These are phyloP conservation scores for Colletotrichum sp. DNA, from an alignment of 2,329 filamentous ascomycete species.

Conservation along the genomic window DNA sequence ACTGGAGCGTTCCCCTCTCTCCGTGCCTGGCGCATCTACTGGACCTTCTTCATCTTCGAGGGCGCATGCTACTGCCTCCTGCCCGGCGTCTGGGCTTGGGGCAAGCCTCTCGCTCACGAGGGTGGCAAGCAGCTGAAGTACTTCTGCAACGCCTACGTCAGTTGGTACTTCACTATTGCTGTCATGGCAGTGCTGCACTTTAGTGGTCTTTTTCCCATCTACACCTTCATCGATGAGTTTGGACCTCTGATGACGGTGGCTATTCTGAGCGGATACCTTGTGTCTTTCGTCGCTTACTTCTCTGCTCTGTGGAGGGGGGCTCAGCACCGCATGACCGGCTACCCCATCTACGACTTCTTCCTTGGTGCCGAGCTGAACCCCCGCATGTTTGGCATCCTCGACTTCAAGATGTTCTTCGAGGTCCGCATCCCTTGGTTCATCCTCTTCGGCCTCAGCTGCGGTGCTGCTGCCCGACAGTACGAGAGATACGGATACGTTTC, in stretches of 20 bases:
- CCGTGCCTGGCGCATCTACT: conserved; percentile 92
- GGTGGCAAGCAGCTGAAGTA: conserved; percentile 88
- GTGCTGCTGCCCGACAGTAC: conserved; percentile 80
- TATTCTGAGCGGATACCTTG: conserved; percentile 87
- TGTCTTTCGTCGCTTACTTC: conserved; percentile 83
- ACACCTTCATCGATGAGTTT: conserved; percentile 94
- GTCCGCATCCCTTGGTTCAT: conserved; percentile 94
- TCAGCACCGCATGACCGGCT: conserved; percentile 91
- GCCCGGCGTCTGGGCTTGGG: conserved; percentile 86
- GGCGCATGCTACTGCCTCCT: conserved; percentile 82
- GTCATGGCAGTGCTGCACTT: conserved; percentile 77
- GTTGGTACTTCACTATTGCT: conserved; percentile 85
- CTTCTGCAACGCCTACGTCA: conserved; percentile 90
- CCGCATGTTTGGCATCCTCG: conserved; percentile 76
- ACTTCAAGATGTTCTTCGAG: conserved; percentile 98
- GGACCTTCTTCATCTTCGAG: conserved; percentile 89
- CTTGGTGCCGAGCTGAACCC: conserved; percentile 92
- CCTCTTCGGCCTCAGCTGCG: conserved; percentile 78
- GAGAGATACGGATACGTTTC: conserved; percentile 86
- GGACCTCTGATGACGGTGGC: conserved; percentile 91
- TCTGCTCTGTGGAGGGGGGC: conserved; percentile 82
- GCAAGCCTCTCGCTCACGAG: conserved; percentile 84
- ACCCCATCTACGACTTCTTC: conserved; percentile 88
- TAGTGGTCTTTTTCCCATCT: conserved; percentile 84
- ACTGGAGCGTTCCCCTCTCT: conserved; percentile 82